Evolutionary conservation across 2,329 filamentous ascomycete species (phyloP), one percentile per base, ranked within the genome.

Genomic region (Paecilomyces sp.): DNA sequence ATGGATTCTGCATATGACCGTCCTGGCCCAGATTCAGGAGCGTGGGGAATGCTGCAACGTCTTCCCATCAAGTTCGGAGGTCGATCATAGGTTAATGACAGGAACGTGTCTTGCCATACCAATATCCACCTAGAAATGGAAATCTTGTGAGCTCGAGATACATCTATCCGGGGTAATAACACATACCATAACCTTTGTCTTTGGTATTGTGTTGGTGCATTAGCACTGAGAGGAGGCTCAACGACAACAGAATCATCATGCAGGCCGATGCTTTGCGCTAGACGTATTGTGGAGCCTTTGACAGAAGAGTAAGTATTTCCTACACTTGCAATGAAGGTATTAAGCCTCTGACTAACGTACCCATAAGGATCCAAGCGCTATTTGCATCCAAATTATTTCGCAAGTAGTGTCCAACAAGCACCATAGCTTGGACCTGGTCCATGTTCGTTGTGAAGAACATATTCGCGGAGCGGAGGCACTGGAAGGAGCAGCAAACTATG

Each of bases 241-340:
- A 51, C 15, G n/a, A 58, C 58, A 1, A 55, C 41, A 15, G 61
- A 62, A 24, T 60, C 34, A 54, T 68, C 62, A 13, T 67, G 65
- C 6, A 68, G 58, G 28, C 66, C 66, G 15, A 68, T 67, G 58
- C 66, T 68, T 36, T 68, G 66, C 3, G 66, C 66, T 15, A 68
- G 57, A 34, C 66, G 60, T 24, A 68, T 64, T 8, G 65, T 64
- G n/a, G 63, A 31, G 7, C 64, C 64, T 66, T 28, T 6, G 25
- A 28, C 6, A 34, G 59, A 28, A 60, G 24, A 30, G 2, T 8
- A n/a, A 12, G 25, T 15, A 30, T 66, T 3, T 13, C 2, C n/a
- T 4, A 41, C 22, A 15, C 34, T n/a, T 41, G n/a, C n/a, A 41
- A 41, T 15, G 34, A 9, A 13, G n/a, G 12, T 15, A 13, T 41